Evolutionary conservation across 2,329 filamentous ascomycete species (phyloP).

Genomic region (Dryadomyces quercivorus): DNA sequence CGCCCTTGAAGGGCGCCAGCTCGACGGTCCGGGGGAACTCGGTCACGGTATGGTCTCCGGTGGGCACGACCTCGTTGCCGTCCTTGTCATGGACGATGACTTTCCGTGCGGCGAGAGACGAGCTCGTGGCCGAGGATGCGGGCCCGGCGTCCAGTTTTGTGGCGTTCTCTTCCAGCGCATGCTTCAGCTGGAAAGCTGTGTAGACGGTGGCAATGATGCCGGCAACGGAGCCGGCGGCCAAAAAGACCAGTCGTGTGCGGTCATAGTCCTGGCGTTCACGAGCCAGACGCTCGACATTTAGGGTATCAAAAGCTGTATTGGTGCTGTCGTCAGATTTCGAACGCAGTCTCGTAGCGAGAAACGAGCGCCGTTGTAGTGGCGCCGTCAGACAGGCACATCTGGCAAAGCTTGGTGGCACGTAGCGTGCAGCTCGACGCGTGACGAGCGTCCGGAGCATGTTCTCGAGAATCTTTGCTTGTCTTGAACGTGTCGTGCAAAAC

Average conservation of each 20-base stretch:
- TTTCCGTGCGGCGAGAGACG: slow-evolving; percentile 20
- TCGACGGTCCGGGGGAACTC: slow-evolving; percentile 63
- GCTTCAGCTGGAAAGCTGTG: slow-evolving; percentile 38
- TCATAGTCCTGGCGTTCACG: slow-evolving; percentile 36
- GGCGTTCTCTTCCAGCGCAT: slow-evolving; percentile 19
- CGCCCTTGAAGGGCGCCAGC: slow-evolving; percentile 35
- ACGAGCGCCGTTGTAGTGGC: neutral
- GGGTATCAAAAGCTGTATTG: slow-evolving; percentile 26
- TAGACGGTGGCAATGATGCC: slow-evolving; percentile 38
- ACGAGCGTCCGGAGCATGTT: slow-evolving; percentile 19
- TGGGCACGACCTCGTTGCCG: slow-evolving; percentile 63
- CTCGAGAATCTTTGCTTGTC: too few relatives aligned
- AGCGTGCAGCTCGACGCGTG: slow-evolving; percentile 13
- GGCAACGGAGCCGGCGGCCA: slow-evolving; percentile 36
- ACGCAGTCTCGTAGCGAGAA: neutral
- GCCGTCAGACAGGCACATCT: neutral
- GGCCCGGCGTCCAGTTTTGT: slow-evolving; percentile 28
- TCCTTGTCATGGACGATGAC: slow-evolving; percentile 54
- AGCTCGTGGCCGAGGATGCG: slow-evolving; percentile 14
- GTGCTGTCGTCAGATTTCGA: neutral
- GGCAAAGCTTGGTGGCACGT: neutral
- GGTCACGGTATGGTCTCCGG: slow-evolving; percentile 69
- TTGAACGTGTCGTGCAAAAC: too few relatives aligned
- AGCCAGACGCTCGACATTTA: slow-evolving; percentile 37
- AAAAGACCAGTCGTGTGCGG: slow-evolving; percentile 36